phyloP scores from a whole-genome alignment of 768 basidiomycete genomes.

The Paxillus rubicundulus region DNA sequence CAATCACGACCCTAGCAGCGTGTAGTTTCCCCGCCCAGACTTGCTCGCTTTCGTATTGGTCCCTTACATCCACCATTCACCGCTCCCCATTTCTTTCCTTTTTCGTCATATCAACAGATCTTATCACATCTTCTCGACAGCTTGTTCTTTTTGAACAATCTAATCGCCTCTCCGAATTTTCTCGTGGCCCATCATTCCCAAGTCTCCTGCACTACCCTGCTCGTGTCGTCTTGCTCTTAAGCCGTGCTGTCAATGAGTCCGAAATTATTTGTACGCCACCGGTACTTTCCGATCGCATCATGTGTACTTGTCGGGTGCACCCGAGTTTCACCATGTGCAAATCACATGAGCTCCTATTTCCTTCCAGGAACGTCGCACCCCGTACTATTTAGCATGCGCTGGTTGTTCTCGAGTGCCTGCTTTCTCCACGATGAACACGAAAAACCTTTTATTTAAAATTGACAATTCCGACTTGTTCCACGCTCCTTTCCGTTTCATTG shows the following conservation, averaged over 20 bases:
- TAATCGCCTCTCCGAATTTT: background rate
- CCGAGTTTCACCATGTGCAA: conserved; percentile 5
- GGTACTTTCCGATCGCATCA: conserved; percentile 16
- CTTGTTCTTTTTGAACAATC: conserved; percentile 6
- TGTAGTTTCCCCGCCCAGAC: background rate
- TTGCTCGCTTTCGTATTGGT: background rate
- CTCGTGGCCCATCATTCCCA: background rate
- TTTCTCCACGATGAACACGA: background rate
- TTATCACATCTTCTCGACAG: background rate
- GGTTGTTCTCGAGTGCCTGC: background rate
- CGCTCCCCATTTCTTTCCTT: background rate
- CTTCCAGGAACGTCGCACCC: too few relatives aligned
- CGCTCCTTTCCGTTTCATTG: background rate
- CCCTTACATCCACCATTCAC: background rate
- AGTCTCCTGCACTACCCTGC: background rate
- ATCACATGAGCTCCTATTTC: background rate
- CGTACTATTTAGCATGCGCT: background rate
- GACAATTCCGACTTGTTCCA: background rate
- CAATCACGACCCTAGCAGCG: background rate
- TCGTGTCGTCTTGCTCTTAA: too few relatives aligned
- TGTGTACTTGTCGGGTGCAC: conserved; percentile 10
- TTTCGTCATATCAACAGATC: background rate
- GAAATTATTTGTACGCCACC: conserved; percentile 20
- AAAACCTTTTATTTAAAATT: too few relatives aligned
- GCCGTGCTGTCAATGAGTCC: too few relatives aligned